These are phyloP conservation scores for Phoenix dactylifera DNA, from an alignment of 176 grass and related monocot genomes.

Conservation along the genomic window DNA sequence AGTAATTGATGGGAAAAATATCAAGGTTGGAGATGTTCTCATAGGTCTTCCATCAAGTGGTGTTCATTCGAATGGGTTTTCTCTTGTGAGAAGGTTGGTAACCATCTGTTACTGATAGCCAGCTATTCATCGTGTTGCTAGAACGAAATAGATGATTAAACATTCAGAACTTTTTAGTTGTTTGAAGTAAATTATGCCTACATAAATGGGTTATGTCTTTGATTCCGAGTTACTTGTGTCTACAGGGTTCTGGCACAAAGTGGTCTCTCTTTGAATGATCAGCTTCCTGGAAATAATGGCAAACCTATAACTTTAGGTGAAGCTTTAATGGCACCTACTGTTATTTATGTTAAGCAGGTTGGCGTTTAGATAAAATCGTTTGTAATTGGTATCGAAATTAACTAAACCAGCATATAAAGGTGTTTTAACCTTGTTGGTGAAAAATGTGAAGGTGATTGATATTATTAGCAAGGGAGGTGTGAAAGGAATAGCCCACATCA, in stretches of 20 bases:
- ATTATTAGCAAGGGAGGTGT: constrained; percentile 72
- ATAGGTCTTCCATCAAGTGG: constrained; percentile 98
- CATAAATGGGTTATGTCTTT: too few relatives aligned
- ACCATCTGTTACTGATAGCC: not conserved
- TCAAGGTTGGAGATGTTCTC: constrained; percentile 67
- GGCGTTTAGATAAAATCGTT: not conserved
- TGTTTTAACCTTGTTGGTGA: not conserved
- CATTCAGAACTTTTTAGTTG: too few relatives aligned
- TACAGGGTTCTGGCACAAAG: constrained; percentile 68
- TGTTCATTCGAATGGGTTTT: constrained; percentile 97
- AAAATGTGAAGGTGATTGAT: constrained; percentile 51
- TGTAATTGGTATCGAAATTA: too few relatives aligned
- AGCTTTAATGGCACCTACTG: constrained; percentile 91
- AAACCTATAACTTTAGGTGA: constrained; percentile 58
- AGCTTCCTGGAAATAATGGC: constrained; percentile 53
- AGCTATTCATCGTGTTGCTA: not conserved
- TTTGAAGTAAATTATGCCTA: too few relatives aligned
- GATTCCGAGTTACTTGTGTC: not conserved
- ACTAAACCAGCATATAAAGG: too few relatives aligned
- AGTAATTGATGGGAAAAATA: constrained; percentile 85
- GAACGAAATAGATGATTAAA: too few relatives aligned
- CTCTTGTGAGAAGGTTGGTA: constrained; percentile 79
- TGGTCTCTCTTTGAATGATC: constrained; percentile 55
- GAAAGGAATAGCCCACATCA: constrained; percentile 90
- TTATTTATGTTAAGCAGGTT: constrained; percentile 96